phyloP scores from a whole-genome alignment of 306 rosid genomes.

The Albizia julibrissin region DNA sequence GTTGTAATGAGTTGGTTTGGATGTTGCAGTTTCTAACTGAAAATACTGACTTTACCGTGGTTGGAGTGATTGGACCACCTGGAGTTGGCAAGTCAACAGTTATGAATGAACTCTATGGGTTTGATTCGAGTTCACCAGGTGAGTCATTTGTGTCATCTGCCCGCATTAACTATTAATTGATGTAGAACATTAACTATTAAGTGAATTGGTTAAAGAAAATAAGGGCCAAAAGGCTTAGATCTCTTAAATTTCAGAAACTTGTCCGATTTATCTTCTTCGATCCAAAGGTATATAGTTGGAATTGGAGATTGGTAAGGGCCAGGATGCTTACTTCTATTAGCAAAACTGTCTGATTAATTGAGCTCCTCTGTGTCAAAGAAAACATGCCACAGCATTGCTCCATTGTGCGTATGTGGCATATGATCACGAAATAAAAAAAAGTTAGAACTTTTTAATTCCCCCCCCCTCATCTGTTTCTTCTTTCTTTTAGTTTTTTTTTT shows the following conservation, averaged over 20 bases:
- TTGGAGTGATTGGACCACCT: conserved; percentile 87
- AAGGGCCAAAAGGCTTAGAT: neutral
- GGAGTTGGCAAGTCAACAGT: conserved; percentile 89
- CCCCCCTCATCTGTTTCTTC: neutral
- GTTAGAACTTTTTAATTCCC: neutral
- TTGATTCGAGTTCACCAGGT: conserved; percentile 80
- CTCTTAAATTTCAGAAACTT: neutral
- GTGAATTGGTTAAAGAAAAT: neutral
- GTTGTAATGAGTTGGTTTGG: no score
- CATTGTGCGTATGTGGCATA: neutral
- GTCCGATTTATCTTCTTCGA: neutral
- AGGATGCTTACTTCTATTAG: neutral
- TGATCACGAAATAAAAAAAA: neutral
- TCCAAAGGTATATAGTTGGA: neutral
- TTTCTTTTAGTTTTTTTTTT: neutral
- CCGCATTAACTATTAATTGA: no score
- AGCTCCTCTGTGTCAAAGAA: neutral
- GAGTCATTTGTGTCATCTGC: neutral
- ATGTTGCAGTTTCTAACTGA: conserved; percentile 77
- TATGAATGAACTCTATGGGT: conserved; percentile 87
- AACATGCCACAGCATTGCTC: neutral
- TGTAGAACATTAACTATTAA: neutral
- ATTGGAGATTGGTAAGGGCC: neutral
- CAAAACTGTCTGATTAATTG: neutral
- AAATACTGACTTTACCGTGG: conserved; percentile 78